phyloP scores from a whole-genome alignment of 768 basidiomycete genomes.

The Paxillus ammoniavirescens region DNA sequence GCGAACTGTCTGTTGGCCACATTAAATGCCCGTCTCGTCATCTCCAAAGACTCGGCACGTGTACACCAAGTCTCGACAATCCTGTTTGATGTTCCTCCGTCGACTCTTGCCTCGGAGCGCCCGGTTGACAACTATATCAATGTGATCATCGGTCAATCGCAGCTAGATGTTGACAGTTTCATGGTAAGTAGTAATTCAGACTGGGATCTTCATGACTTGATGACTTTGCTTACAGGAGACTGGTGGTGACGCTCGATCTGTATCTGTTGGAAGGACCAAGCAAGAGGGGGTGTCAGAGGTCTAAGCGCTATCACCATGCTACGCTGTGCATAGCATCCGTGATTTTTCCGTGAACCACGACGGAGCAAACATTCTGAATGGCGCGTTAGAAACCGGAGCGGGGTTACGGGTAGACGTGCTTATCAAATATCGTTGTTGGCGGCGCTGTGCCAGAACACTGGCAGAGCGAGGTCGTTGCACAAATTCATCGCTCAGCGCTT shows the following conservation, averaged over 20 bases:
- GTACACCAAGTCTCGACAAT: background rate
- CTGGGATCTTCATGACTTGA: background rate
- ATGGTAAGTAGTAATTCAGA: background rate
- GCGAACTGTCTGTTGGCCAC: constrained; percentile 12
- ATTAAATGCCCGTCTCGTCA: constrained; percentile 1
- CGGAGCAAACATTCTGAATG: too few relatives aligned
- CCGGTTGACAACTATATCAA: background rate
- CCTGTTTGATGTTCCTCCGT: background rate
- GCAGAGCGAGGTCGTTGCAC: too few relatives aligned
- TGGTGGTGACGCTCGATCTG: background rate
- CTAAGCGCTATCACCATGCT: too few relatives aligned
- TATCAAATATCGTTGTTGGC: too few relatives aligned
- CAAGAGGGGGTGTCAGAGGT: too few relatives aligned
- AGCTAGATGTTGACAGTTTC: background rate
- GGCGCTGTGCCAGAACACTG: too few relatives aligned
- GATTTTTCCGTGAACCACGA: too few relatives aligned
- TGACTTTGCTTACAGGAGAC: background rate
- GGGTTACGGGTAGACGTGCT: too few relatives aligned
- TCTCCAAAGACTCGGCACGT: background rate
- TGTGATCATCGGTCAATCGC: background rate
- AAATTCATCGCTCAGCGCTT: too few relatives aligned
- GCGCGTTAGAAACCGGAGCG: too few relatives aligned
- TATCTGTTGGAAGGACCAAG: background rate
- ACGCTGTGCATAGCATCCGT: too few relatives aligned
- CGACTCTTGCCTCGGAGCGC: background rate